Conservation (phyloP, 371 early-diverging fungal genomes). For the Funneliformis caledonium region DNA sequence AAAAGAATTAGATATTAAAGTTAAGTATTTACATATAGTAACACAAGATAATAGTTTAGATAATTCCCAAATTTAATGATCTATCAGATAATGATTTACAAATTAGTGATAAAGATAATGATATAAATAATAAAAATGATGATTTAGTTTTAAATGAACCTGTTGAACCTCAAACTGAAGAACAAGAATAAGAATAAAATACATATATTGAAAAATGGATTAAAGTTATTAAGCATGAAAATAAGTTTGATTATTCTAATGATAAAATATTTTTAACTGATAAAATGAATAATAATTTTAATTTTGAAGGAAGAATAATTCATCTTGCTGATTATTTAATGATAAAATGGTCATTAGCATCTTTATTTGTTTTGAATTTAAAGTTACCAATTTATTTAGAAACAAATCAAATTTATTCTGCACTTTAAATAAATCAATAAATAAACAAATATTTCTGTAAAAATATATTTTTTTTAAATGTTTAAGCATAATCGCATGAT, state of each 20-base stretch:
- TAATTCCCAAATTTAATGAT: not conserved
- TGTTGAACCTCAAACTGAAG: not conserved
- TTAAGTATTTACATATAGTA: not conserved
- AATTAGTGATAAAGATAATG: too few relatives aligned
- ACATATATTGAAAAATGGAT: not conserved
- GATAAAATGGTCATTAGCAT: not conserved
- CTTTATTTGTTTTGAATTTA: too few relatives aligned
- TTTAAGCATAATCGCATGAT: too few relatives aligned
- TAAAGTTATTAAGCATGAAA: not conserved
- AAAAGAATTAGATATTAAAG: not conserved
- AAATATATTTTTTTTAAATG: too few relatives aligned
- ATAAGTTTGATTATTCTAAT: not conserved
- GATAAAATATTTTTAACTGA: not conserved
- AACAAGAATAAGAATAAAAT: not conserved
- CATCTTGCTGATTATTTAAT: not conserved
- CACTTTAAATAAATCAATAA: too few relatives aligned
- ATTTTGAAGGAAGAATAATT: not conserved
- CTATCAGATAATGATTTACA: not conserved
- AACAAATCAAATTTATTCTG: too few relatives aligned
- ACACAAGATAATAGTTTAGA: not conserved
- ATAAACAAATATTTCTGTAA: too few relatives aligned
- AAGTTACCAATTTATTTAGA: too few relatives aligned
- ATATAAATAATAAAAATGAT: not conserved
- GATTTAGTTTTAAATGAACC: not conserved
- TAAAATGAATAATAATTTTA: not conserved